Conservation (phyloP, 1,284 basidiomycete species). For the Ceratobasidium sp. region DNA sequence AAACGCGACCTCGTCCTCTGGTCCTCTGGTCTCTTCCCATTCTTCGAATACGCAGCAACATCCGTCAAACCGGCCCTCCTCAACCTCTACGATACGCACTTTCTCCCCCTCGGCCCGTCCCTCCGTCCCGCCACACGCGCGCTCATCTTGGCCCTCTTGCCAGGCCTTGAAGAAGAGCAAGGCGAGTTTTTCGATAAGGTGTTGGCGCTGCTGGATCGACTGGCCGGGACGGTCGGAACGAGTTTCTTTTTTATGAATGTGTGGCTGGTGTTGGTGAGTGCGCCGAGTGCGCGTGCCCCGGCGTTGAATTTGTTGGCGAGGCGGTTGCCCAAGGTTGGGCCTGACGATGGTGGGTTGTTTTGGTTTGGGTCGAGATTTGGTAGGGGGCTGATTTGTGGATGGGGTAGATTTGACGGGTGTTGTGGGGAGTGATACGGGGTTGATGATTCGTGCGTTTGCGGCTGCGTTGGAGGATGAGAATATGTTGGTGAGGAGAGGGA, state of each 20-base stretch:
- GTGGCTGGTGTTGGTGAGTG: slow-evolving; percentile 91
- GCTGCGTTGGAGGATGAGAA: slow-evolving; percentile 90
- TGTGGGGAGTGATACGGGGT: slow-evolving; percentile 84
- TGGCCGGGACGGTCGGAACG: slow-evolving; percentile 81
- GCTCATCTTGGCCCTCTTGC: slow-evolving; percentile 89
- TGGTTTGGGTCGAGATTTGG: slow-evolving; percentile 57
- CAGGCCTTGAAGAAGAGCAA: slow-evolving; percentile 93
- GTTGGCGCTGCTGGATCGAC: slow-evolving; percentile 77
- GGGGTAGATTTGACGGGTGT: slow-evolving; percentile 70
- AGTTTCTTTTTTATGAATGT: slow-evolving; percentile 95
- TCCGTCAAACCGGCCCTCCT: slow-evolving; percentile 90
- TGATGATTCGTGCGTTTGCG: slow-evolving; percentile 91
- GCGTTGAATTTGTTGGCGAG: slow-evolving; percentile 87
- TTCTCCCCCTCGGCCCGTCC: slow-evolving; percentile 81
- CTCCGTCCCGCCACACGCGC: slow-evolving; percentile 92
- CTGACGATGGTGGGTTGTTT: slow-evolving; percentile 66
- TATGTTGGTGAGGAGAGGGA: slow-evolving; percentile 80
- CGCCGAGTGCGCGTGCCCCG: slow-evolving; percentile 83
- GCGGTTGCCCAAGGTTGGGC: slow-evolving; percentile 71
- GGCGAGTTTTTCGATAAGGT: slow-evolving; percentile 97
- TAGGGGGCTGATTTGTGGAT: neutral
- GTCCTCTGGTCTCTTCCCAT: slow-evolving; percentile 96
- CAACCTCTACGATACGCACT: slow-evolving; percentile 87
- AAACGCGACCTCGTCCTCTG: slow-evolving; percentile 88
- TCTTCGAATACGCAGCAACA: slow-evolving; percentile 97